A percentile compares a stretch with the other conserved stretches of the same genome.
These are phyloP conservation scores for Talaromyces sp. DNA, from an alignment of 2,329 filamentous ascomycete species.

Conservation along the genomic window DNA sequence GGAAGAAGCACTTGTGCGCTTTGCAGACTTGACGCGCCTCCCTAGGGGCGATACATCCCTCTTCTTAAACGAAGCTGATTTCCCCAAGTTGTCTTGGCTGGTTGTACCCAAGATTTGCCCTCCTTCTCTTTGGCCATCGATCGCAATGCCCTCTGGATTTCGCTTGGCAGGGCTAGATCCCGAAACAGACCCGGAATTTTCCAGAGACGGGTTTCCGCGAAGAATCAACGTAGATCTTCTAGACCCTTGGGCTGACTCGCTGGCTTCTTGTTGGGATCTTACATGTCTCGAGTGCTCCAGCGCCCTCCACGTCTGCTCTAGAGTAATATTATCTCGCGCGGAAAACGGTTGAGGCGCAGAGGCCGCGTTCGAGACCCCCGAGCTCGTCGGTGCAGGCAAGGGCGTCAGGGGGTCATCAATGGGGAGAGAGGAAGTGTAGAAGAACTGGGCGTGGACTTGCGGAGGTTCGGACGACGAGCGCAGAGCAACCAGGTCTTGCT, in stretches of 20 bases:
- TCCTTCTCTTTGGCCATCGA: background rate
- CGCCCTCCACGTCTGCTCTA: constrained; percentile 71
- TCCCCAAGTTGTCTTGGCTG: background rate
- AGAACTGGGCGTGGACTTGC: constrained; percentile 64
- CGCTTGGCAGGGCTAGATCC: constrained; percentile 3
- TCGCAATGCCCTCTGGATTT: constrained; percentile 9
- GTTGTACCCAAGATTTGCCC: background rate
- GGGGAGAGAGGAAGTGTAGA: constrained; percentile 74
- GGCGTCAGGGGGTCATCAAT: constrained; percentile 86
- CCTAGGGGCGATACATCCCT: constrained; percentile 28
- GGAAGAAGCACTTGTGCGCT: constrained; percentile 22
- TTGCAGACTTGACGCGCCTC: constrained; percentile 21
- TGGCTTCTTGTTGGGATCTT: constrained; percentile 5
- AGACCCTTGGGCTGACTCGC: constrained; percentile 9
- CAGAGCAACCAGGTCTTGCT: constrained; percentile 27
- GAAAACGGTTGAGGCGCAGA: constrained; percentile 72
- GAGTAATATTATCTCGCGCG: constrained; percentile 67
- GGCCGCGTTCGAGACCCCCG: constrained; percentile 46
- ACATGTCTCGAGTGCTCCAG: constrained; percentile 35
- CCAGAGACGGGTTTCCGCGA: constrained; percentile 17
- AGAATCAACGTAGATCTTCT: constrained; percentile 16
- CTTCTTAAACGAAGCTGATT: constrained; percentile 15
- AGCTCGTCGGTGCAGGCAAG: constrained; percentile 49
- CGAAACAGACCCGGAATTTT: constrained; percentile 8
- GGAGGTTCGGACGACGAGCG: constrained; percentile 48